Evolutionary conservation across 2,329 filamentous ascomycete genomes (phyloP).

Genomic region (Metarhizium anisopliae): DNA sequence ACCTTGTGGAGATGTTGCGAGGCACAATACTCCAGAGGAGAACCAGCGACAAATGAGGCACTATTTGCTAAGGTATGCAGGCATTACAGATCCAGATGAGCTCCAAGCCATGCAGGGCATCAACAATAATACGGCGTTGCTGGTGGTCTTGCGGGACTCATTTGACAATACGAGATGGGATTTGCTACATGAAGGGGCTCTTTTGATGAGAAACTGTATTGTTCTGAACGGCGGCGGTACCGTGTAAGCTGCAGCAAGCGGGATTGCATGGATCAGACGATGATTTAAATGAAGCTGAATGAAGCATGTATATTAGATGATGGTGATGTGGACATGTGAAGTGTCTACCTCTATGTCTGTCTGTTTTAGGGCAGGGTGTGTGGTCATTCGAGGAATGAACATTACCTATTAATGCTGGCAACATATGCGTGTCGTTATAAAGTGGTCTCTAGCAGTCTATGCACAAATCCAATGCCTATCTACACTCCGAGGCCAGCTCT

Average conservation of each 20-base stretch:
- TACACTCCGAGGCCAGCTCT: background rate
- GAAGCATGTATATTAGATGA: background rate
- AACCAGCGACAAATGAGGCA: slow-evolving; percentile 69
- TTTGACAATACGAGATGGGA: slow-evolving; percentile 85
- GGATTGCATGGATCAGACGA: background rate
- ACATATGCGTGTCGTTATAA: too few species aligned
- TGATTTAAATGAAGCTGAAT: background rate
- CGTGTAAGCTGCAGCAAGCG: slow-evolving; percentile 5
- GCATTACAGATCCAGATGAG: slow-evolving; percentile 66
- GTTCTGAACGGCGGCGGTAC: slow-evolving; percentile 20
- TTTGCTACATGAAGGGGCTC: slow-evolving; percentile 77
- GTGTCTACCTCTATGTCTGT: too few species aligned
- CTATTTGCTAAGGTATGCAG: slow-evolving; percentile 66
- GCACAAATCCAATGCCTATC: background rate
- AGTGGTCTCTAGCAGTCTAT: too few species aligned
- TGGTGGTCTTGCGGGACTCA: slow-evolving; percentile 71
- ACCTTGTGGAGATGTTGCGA: slow-evolving; percentile 45
- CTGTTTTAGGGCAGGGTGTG: too few species aligned
- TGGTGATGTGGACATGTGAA: too few species aligned
- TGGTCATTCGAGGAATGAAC: too few species aligned
- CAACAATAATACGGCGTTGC: slow-evolving; percentile 71
- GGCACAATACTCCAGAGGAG: slow-evolving; percentile 51
- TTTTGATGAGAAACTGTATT: slow-evolving; percentile 72
- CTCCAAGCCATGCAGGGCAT: slow-evolving; percentile 64
- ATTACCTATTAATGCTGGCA: too few species aligned